Conservation (phyloP, 306 rosid genomes). For the Rosa persica region DNA sequence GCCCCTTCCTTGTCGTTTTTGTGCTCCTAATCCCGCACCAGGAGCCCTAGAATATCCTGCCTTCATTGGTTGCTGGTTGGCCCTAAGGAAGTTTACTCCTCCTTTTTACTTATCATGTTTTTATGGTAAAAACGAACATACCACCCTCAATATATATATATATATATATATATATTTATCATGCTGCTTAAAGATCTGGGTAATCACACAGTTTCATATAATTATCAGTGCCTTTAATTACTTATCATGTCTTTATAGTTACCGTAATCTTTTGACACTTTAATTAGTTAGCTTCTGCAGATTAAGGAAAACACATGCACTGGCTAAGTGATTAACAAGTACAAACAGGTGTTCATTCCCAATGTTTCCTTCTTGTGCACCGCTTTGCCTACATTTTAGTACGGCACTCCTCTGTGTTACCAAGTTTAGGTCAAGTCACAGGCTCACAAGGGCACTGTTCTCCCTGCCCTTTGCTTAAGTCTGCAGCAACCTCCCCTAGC, state of each 20-base stretch:
- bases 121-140: slow-evolving; percentile 22
- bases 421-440: slow-evolving; percentile 48
- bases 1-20: slow-evolving; percentile 12
- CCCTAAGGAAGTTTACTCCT: slow-evolving; percentile 39
- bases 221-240: slow-evolving; percentile 7
- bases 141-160: not conserved
- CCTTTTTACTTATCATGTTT: slow-evolving; percentile 9
- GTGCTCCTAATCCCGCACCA: slow-evolving; percentile 28
- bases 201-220: slow-evolving; percentile 37
- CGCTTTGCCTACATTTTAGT: slow-evolving; percentile 42
- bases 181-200: slow-evolving; percentile 27
- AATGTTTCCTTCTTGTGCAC: slow-evolving; percentile 45
- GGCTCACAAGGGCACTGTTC: slow-evolving; percentile 36
- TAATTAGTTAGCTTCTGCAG: not conserved
- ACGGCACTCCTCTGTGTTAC: slow-evolving; percentile 45
- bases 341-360: slow-evolving; percentile 39
- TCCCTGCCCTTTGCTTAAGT: slow-evolving; percentile 23
- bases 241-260: not conserved
- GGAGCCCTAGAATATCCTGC: slow-evolving; percentile 33
- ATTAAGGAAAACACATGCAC: slow-evolving; percentile 4
- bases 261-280: not conserved
- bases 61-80: slow-evolving; percentile 42
- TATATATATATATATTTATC: too few species aligned
- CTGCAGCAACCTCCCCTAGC: not conserved
- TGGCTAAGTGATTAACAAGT: slow-evolving; percentile 24